These are phyloP conservation scores for Epicoccum sorghinum DNA, from an alignment of 2,329 filamentous ascomycete species.

Conservation along the genomic window DNA sequence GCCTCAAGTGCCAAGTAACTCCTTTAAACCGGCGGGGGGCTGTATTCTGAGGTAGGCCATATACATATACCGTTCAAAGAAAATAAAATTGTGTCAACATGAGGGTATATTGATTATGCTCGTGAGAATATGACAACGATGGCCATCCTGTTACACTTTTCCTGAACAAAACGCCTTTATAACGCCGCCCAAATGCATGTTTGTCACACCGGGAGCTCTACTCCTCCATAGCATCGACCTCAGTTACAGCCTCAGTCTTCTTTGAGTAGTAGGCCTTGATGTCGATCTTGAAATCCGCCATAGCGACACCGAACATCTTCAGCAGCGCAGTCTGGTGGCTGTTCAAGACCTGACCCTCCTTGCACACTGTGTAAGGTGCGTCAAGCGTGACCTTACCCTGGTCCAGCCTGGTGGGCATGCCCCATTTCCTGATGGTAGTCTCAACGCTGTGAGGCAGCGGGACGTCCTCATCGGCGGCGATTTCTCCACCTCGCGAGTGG, in stretches of 20 bases:
- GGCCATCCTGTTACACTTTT: conserved; percentile 23
- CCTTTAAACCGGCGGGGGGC: too few species aligned
- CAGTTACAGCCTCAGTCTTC: conserved; percentile 52
- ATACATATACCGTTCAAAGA: too few species aligned
- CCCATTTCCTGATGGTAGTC: conserved; percentile 85
- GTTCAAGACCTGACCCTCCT: conserved; percentile 83
- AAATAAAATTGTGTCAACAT: conserved; percentile 7
- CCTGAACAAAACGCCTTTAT: conserved; percentile 27
- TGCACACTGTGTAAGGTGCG: conserved; percentile 76
- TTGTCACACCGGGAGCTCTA: conserved; percentile 25
- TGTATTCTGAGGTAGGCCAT: too few species aligned
- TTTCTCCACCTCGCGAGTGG: conserved; percentile 77
- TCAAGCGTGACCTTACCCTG: conserved; percentile 86
- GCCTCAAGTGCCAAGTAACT: too few species aligned
- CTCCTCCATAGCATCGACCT: conserved; percentile 58
- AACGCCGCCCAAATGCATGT: conserved; percentile 36
- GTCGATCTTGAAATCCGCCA: conserved; percentile 87
- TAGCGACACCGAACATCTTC: conserved; percentile 90
- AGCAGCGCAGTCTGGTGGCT: conserved; percentile 90
- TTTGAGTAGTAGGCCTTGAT: conserved; percentile 67
- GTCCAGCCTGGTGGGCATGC: conserved; percentile 85
- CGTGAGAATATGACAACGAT: conserved; percentile 18
- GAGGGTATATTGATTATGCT: conserved; percentile 38
- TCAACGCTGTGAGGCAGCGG: conserved; percentile 87
- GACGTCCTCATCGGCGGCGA: conserved; percentile 80